Evolutionary conservation across 1,284 basidiomycete species (phyloP).

Genomic region (Ganoderma resinaceum): DNA sequence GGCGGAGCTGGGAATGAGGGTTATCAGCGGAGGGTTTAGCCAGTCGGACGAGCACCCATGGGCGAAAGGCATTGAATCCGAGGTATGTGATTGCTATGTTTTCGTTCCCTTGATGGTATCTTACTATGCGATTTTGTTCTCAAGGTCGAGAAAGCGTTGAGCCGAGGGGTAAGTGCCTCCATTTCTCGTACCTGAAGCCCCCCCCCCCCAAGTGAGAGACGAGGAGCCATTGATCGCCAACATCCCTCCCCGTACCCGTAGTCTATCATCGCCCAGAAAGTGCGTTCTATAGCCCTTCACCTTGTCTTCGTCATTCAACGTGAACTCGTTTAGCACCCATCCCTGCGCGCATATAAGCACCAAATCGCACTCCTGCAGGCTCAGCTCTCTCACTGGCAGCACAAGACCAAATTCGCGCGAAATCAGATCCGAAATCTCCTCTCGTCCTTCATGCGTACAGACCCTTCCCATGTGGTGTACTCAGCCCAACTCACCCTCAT

Average conservation of each 20-base stretch:
- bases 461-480: conserved; percentile 62
- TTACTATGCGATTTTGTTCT: background rate
- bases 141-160: conserved; percentile 60
- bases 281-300: conserved; percentile 33
- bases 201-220: background rate
- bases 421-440: conserved; percentile 61
- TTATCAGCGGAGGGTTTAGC: conserved; percentile 53
- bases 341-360: conserved; percentile 62
- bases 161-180: conserved; percentile 52
- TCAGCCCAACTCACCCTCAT: conserved; percentile 61
- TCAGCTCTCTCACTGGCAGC: conserved; percentile 57
- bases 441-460: conserved; percentile 51
- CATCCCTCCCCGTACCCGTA: conserved; percentile 33
- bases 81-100: conserved; percentile 48
- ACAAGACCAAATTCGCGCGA: conserved; percentile 65
- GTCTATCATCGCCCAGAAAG: conserved; percentile 71
- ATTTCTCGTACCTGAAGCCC: background rate
- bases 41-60: conserved; percentile 47
- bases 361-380: conserved; percentile 66
- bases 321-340: conserved; percentile 55
- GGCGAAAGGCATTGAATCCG: conserved; percentile 56
- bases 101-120: background rate
- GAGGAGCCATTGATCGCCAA: background rate
- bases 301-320: background rate
- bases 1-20: conserved; percentile 69